phyloP scores from a whole-genome alignment of 768 basidiomycete genomes.

The Tricholomella constricta region DNA sequence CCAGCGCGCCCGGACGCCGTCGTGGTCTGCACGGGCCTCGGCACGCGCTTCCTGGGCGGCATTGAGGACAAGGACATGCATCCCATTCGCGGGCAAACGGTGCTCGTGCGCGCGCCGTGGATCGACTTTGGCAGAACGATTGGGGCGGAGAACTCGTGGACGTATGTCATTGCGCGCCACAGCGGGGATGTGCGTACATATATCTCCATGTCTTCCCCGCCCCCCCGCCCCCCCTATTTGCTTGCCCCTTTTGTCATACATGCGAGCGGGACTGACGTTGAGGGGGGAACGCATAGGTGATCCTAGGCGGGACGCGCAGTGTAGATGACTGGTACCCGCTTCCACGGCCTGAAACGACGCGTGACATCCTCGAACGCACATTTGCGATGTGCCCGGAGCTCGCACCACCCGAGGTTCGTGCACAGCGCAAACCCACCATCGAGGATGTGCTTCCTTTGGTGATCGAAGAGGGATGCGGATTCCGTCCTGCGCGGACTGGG shows the following conservation, averaged over 20 bases:
- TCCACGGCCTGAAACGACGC: slow-evolving; percentile 63
- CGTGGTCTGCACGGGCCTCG: slow-evolving; percentile 73
- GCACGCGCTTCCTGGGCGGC: slow-evolving; percentile 74
- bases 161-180: slow-evolving; percentile 67
- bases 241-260: not conserved
- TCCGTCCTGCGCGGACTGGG: slow-evolving; percentile 69
- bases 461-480: slow-evolving; percentile 56
- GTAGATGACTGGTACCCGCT: slow-evolving; percentile 71
- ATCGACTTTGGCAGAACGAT: slow-evolving; percentile 58
- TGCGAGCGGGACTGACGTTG: not conserved
- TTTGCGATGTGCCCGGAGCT: slow-evolving; percentile 59
- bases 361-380: slow-evolving; percentile 54
- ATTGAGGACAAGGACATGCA: slow-evolving; percentile 75
- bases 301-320: slow-evolving; percentile 63
- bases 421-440: slow-evolving; percentile 44
- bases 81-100: slow-evolving; percentile 85
- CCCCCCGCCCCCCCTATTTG: not conserved
- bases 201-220: not conserved
- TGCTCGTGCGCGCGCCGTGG: slow-evolving; percentile 71
- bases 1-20: slow-evolving; percentile 52
- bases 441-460: slow-evolving; percentile 52
- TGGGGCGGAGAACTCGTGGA: slow-evolving; percentile 43
- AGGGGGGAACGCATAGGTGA: too few relatives aligned
- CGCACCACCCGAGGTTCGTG: slow-evolving; percentile 54
- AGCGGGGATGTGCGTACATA: slow-evolving; percentile 48